phyloP scores from a whole-genome alignment of 2,329 filamentous ascomycete genomes.

The Penicillium polonicum region DNA sequence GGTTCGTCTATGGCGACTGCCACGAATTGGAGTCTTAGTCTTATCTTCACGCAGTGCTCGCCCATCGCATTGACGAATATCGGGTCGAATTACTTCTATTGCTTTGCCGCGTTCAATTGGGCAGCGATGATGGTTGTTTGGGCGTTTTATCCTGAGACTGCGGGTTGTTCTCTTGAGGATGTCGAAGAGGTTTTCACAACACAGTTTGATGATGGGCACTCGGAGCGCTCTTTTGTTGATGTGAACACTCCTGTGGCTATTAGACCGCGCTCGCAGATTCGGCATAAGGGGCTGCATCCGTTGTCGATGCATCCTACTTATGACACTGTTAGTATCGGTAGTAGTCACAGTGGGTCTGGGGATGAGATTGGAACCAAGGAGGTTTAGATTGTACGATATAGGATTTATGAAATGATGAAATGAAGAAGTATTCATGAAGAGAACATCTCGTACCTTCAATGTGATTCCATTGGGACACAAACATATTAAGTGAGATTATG shows the following conservation, averaged over 20 bases:
- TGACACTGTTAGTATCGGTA: constrained; percentile 12
- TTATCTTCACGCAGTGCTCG: constrained; percentile 52
- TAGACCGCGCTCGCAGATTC: constrained; percentile 15
- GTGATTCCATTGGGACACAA: not conserved
- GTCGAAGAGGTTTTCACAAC: constrained; percentile 30
- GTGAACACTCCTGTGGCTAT: not conserved
- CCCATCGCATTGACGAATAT: constrained; percentile 46
- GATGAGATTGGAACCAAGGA: not conserved
- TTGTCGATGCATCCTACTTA: constrained; percentile 24
- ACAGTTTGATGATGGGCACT: not conserved
- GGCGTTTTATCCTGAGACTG: constrained; percentile 37
- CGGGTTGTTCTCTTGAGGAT: constrained; percentile 32
- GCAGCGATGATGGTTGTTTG: constrained; percentile 39
- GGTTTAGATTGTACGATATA: not conserved
- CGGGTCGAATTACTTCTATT: constrained; percentile 52
- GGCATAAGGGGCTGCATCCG: constrained; percentile 20
- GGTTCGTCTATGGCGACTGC: constrained; percentile 48
- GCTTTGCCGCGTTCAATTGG: constrained; percentile 52
- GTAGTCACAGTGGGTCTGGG: constrained; percentile 13
- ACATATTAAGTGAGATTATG: no score
- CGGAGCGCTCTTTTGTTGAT: not conserved
- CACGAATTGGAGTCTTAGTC: constrained; percentile 48
- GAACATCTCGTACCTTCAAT: no score
- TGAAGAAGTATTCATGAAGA: not conserved
- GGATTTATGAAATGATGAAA: constrained; percentile 2